These are phyloP conservation scores for Geotrichum citri-aurantii DNA, from an alignment of 1,139 yeast genomes.

Conservation along the genomic window DNA sequence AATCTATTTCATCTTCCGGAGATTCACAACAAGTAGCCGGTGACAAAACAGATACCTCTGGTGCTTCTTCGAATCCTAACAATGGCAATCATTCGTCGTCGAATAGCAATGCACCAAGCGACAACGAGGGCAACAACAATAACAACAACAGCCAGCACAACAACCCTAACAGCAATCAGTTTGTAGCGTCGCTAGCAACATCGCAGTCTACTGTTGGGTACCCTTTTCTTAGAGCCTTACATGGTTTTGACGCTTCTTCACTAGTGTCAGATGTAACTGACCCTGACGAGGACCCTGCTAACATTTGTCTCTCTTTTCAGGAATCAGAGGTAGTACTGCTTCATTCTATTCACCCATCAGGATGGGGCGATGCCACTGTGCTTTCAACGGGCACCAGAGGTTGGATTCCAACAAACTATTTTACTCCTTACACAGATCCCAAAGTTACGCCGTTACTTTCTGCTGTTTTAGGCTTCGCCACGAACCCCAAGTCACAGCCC, in stretches of 20 bases:
- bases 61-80: not conserved
- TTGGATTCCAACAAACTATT: conserved; percentile 96
- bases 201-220: conserved; percentile 13
- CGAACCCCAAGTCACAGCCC: conserved; percentile 47
- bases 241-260: conserved; percentile 68
- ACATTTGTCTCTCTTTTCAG: conserved; percentile 78
- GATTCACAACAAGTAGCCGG: not conserved
- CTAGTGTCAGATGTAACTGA: conserved; percentile 40
- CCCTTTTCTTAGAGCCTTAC: conserved; percentile 53
- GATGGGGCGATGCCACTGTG: conserved; percentile 96
- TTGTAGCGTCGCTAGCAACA: conserved; percentile 1
- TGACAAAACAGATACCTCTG: not conserved
- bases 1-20: not conserved
- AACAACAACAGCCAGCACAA: not conserved
- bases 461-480: conserved; percentile 69
- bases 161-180: conserved; percentile 3
- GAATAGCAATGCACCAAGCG: not conserved
- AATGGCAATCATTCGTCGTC: not conserved
- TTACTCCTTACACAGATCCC: conserved; percentile 48
- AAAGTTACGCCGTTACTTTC: conserved; percentile 52
- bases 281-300: conserved; percentile 46
- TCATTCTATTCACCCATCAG: conserved; percentile 84
- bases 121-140: not conserved
- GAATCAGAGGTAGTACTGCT: conserved; percentile 80
- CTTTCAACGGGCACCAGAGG: conserved; percentile 70